phyloP scores from a whole-genome alignment of 306 rosid species.

The Fagus crenata region DNA sequence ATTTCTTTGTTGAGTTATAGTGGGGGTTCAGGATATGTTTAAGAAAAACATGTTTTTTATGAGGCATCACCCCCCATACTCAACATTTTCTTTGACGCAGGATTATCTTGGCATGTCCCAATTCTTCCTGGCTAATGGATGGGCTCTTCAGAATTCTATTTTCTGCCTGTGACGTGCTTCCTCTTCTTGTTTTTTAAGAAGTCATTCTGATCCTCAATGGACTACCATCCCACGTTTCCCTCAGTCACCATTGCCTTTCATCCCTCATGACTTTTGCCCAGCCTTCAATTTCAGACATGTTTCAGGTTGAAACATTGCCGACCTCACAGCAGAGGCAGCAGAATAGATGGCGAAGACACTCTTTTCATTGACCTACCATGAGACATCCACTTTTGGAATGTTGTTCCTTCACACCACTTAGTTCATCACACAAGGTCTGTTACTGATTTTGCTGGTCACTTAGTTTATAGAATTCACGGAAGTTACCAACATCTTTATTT shows the following conservation, averaged over 20 bases:
- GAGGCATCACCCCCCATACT: slow-evolving; percentile 83
- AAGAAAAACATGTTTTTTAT: slow-evolving; percentile 54
- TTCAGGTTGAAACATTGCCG: slow-evolving; percentile 71
- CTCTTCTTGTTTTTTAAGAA: slow-evolving; percentile 70
- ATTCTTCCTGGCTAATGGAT: slow-evolving; percentile 79
- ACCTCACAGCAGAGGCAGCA: slow-evolving; percentile 83
- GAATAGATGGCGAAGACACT: slow-evolving; percentile 81
- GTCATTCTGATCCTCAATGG: slow-evolving; percentile 74
- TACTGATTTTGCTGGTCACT: slow-evolving; percentile 80
- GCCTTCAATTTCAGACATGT: slow-evolving; percentile 74
- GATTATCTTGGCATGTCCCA: slow-evolving; percentile 91
- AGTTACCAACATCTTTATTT: slow-evolving; percentile 56
- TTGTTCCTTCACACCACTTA: slow-evolving; percentile 92
- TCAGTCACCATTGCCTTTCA: slow-evolving; percentile 73
- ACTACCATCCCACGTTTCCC: slow-evolving; percentile 69
- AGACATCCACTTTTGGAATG: slow-evolving; percentile 91
- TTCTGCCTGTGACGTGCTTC: slow-evolving; percentile 70
- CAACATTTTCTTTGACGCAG: slow-evolving; percentile 99
- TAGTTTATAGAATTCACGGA: slow-evolving; percentile 67
- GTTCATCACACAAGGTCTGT: slow-evolving; percentile 93
- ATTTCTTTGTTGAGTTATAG: slow-evolving; percentile 58
- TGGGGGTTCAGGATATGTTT: slow-evolving; percentile 64
- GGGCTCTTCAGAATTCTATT: slow-evolving; percentile 72
- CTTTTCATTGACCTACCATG: slow-evolving; percentile 82
- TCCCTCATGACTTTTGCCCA: slow-evolving; percentile 76